Base-by-base conservation (phyloP, 2,329 filamentous ascomycete species). In the Dryadomyces sulphureus region DNA sequence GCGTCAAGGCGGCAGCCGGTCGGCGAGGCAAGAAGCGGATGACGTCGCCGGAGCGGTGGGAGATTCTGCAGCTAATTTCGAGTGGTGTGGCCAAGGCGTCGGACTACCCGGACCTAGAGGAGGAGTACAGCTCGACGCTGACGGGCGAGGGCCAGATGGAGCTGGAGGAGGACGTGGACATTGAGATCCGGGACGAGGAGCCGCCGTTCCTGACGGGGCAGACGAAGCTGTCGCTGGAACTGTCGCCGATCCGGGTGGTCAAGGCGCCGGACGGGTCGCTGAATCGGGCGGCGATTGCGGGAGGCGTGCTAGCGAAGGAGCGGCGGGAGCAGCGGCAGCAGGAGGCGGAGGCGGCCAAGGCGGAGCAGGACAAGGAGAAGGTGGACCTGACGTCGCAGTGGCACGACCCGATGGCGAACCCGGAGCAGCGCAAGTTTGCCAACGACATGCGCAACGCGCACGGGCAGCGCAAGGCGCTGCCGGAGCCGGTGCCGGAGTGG, bases 181-280 rank as follows among this genome's bases (percentile, higher is more conserved):
- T 98, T 52, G 92, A 98, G 62, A 85, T 98, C 25, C 77, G 82
- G 54, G 92, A 98, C 51, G 92, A 98, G 56, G 92, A 98, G 57
- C 93, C 92, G 0, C 92, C 92, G 0, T 98, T 98, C 68, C 64
- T 98, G 51, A 84, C 86, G 16, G 92, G 92, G 5, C 93, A 98
- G 61, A 98, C 92, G 0, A 95, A 95, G 59, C 89, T 94, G 59
- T 94, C 88, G 9, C 70, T 98, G 8, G 92, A 98, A 57, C 67
- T 98, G 4, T 95, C 89, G 2, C 92, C 92, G 0, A 98, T 98
- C 50, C 77, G 93, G 52, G 89, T 98, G 20, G 86, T 98, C 55
- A 96, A 96, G 63, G 92, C 92, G 1, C 93, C 92, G 0, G 92
- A 98, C 62, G 92, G 92, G n/a, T 96, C 90, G 4, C 80, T 98